A percentile compares a stretch with the other conserved stretches of the same genome.
Conservation (phyloP, 345 rosid species). For the Bruguiera gymnorhiza region DNA sequence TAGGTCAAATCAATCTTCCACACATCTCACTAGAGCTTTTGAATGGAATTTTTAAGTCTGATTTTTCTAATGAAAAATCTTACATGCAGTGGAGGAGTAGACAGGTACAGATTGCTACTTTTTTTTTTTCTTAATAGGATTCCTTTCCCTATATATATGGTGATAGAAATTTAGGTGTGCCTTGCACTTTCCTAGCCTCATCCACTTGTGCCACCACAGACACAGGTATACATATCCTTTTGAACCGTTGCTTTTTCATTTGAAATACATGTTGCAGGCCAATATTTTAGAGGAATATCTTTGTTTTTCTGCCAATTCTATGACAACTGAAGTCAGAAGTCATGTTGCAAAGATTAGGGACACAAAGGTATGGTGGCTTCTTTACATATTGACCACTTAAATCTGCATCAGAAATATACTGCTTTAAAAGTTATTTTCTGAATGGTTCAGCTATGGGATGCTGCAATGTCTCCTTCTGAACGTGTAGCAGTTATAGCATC, state of each 20-base stretch:
- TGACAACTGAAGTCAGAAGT: slow-evolving; percentile 50
- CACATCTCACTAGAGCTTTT: slow-evolving; percentile 73
- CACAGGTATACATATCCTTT: background rate
- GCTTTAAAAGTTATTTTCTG: slow-evolving; percentile 16
- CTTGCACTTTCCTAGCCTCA: background rate
- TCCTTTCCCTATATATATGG: slow-evolving; percentile 6
- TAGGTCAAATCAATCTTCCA: slow-evolving; percentile 73
- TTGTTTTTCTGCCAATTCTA: slow-evolving; percentile 43
- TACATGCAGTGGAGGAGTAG: slow-evolving; percentile 86
- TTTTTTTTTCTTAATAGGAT: background rate
- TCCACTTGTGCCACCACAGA: background rate
- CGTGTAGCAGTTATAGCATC: slow-evolving; percentile 71
- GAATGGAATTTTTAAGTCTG: slow-evolving; percentile 76
- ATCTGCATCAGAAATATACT: background rate
- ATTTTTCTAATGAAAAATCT: slow-evolving; percentile 70
- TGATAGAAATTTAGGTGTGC: slow-evolving; percentile 6
- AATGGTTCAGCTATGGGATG: slow-evolving; percentile 71
- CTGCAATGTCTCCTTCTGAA: slow-evolving; percentile 63
- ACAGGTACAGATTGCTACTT: slow-evolving; percentile 49
- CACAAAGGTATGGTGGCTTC: slow-evolving; percentile 49
- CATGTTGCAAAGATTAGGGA: slow-evolving; percentile 72
- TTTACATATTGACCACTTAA: background rate
- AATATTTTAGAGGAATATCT: slow-evolving; percentile 79
- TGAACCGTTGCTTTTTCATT: background rate
- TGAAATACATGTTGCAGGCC: slow-evolving; percentile 44